These are phyloP conservation scores for Candida xyloterini DNA, from an alignment of 805 yeast species.

Conservation along the genomic window DNA sequence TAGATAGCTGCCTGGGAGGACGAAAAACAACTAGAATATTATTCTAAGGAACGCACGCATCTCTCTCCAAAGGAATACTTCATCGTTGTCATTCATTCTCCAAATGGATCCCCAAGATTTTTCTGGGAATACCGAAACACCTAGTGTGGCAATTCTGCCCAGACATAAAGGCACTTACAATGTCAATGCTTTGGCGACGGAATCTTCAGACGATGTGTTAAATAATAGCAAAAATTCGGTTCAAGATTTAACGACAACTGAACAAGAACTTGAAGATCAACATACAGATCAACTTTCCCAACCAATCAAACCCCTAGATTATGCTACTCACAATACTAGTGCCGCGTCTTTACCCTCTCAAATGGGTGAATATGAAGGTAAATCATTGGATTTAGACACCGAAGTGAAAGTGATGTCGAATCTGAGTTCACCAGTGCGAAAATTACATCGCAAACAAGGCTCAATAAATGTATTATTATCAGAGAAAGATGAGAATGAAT, in stretches of 20 bases:
- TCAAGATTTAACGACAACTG: constrained; percentile 14
- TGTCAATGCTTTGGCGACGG: constrained; percentile 27
- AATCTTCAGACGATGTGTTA: constrained; percentile 8
- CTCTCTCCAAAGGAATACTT: neutral
- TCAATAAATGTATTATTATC: constrained; percentile 8
- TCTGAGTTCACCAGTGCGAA: constrained; percentile 11
- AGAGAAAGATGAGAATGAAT: constrained; percentile 2
- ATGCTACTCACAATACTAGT: constrained; percentile 1
- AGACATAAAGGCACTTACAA: constrained; percentile 29
- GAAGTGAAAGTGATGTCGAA: constrained; percentile 17
- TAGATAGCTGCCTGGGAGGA: neutral
- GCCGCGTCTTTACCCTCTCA: constrained; percentile 12
- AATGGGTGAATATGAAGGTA: constrained; percentile 20
- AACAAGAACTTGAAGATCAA: constrained; percentile 7
- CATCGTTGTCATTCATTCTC: neutral
- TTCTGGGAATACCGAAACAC: neutral
- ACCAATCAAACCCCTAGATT: neutral
- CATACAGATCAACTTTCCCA: neutral
- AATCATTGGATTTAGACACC: constrained; percentile 10
- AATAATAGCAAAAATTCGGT: neutral
- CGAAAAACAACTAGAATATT: constrained; percentile 8
- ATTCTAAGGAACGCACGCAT: constrained; percentile 7
- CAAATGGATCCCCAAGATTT: constrained; percentile 8
- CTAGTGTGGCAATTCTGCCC: constrained; percentile 19
- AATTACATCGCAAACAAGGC: constrained; percentile 15